phyloP scores from a whole-genome alignment of 2,329 filamentous ascomycete genomes.

The Calycina herbarum region DNA sequence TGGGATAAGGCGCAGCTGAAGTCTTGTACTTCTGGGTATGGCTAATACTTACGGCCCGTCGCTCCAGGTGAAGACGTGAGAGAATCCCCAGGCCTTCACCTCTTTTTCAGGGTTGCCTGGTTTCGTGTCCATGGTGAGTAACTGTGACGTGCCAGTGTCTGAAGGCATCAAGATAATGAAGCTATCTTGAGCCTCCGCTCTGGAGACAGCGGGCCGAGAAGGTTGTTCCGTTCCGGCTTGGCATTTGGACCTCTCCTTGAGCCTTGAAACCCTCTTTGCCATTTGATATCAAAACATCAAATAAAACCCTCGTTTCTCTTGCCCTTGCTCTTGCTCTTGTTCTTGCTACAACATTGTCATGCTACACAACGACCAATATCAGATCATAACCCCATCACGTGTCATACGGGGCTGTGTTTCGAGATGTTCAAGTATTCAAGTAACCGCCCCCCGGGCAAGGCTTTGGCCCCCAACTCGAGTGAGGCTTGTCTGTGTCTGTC shows the following conservation, averaged over 20 bases:
- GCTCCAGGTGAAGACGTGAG: constrained; percentile 69
- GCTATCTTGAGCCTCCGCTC: background rate
- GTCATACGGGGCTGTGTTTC: constrained; percentile 3
- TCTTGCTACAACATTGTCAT: background rate
- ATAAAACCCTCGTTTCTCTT: background rate
- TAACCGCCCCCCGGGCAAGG: background rate
- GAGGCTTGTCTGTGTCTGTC: background rate
- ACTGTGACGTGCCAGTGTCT: background rate
- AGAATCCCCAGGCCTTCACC: constrained; percentile 69
- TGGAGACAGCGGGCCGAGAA: background rate
- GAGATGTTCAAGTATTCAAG: background rate
- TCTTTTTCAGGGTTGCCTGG: constrained; percentile 55
- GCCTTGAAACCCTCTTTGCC: background rate
- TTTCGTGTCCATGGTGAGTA: constrained; percentile 34
- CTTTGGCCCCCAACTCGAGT: constrained; percentile 7
- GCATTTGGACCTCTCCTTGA: background rate
- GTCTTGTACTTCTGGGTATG: background rate
- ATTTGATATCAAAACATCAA: background rate
- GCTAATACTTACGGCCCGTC: constrained; percentile 61
- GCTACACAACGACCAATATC: background rate
- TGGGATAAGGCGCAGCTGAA: constrained; percentile 13
- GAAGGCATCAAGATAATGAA: background rate
- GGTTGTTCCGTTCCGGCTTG: background rate
- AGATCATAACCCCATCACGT: background rate
- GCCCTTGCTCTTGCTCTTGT: background rate